Percentiles rank a stretch among this genome's conserved stretches.
These are phyloP conservation scores for Metschnikowia shivogae DNA, from an alignment of 805 yeast species.

Conservation along the genomic window DNA sequence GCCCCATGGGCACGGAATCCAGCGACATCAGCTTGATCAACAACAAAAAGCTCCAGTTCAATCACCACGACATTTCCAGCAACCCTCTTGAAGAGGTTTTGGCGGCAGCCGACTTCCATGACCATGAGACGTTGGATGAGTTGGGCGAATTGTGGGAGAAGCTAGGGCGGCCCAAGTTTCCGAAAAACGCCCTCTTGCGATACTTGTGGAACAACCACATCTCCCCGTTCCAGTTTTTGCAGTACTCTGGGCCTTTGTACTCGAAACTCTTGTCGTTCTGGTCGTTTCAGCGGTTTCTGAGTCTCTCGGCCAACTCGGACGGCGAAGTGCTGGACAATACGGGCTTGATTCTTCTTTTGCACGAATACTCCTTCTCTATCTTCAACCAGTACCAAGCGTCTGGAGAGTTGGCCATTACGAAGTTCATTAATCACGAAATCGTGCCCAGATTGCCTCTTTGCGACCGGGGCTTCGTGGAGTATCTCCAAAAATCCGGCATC, in stretches of 20 bases:
- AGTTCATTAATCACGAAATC: constrained; percentile 37
- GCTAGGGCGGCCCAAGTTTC: constrained; percentile 37
- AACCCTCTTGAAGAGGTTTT: constrained; percentile 35
- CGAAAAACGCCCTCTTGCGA: constrained; percentile 26
- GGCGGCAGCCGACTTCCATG: constrained; percentile 16
- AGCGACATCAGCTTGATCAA: constrained; percentile 32
- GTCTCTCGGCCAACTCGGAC: constrained; percentile 20
- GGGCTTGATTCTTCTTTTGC: constrained; percentile 32
- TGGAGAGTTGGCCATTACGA: constrained; percentile 42
- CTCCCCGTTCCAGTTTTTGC: constrained; percentile 39
- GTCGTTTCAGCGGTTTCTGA: constrained; percentile 37
- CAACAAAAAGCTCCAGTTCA: constrained; percentile 27
- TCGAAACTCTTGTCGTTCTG: constrained; percentile 39
- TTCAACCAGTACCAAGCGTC: constrained; percentile 42
- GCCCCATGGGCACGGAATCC: constrained; percentile 45
- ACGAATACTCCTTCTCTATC: constrained; percentile 38
- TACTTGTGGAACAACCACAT: constrained; percentile 36
- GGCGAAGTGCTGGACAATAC: constrained; percentile 4
- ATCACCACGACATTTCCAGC: constrained; percentile 32
- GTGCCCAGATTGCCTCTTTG: constrained; percentile 37
- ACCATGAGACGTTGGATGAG: constrained; percentile 17
- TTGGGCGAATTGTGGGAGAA: constrained; percentile 25
- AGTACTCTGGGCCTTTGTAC: constrained; percentile 36
- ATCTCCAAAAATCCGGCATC: constrained; percentile 21
- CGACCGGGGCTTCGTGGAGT: constrained; percentile 35